These are phyloP conservation scores for Eucalyptus lansdowneana DNA, from an alignment of 345 rosid species.

Conservation along the genomic window DNA sequence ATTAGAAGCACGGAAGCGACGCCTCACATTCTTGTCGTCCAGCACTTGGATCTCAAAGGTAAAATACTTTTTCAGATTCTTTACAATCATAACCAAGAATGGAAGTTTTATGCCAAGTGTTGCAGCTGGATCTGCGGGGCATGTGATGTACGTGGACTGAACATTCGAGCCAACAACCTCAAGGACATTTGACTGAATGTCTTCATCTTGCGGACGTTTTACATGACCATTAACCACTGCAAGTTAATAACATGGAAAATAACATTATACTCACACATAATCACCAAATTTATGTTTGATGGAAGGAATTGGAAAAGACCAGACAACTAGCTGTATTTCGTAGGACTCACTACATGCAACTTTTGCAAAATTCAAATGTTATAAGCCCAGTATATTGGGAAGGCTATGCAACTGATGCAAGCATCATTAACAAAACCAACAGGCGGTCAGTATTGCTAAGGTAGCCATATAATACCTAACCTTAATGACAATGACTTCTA, in stretches of 20 bases:
- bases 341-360: not conserved
- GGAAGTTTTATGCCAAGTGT: constrained; percentile 96
- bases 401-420: not conserved
- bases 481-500: not conserved
- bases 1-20: constrained; percentile 95
- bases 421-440: not conserved
- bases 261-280: not conserved
- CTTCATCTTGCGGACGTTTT: constrained; percentile 80
- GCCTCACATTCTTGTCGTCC: constrained; percentile 89
- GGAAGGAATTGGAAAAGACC: not conserved
- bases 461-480: not conserved
- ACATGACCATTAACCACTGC: constrained; percentile 80
- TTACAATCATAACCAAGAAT: constrained; percentile 80
- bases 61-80: constrained; percentile 85
- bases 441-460: not conserved
- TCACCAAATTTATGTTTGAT: not conserved
- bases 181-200: constrained; percentile 79
- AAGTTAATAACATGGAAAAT: not conserved
- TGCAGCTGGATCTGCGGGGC: constrained; percentile 80
- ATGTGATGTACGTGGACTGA: constrained; percentile 86
- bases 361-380: not conserved
- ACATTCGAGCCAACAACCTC: constrained; percentile 80
- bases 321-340: not conserved
- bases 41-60: constrained; percentile 92
- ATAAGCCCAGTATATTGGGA: not conserved